These are phyloP conservation scores for Pseudogymnoascus sp. DNA, from an alignment of 2,329 filamentous ascomycete species.

Conservation along the genomic window DNA sequence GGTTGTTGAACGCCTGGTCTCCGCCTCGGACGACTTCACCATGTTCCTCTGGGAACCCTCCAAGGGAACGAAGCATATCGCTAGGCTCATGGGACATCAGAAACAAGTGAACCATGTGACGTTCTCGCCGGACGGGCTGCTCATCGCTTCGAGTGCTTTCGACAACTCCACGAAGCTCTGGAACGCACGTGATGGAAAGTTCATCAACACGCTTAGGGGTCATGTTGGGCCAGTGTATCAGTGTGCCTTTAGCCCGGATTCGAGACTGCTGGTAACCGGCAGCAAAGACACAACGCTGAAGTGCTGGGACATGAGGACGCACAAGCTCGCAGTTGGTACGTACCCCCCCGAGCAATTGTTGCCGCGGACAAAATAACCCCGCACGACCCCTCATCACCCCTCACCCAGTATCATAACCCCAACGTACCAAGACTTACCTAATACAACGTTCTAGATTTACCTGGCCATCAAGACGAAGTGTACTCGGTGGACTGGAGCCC, in stretches of 20 bases:
- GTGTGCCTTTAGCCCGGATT: conserved; percentile 86
- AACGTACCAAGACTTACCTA: background rate
- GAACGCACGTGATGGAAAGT: conserved; percentile 67
- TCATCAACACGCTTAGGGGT: conserved; percentile 78
- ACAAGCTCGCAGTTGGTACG: conserved; percentile 56
- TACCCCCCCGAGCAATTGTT: conserved; percentile 8
- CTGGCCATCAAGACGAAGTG: conserved; percentile 86
- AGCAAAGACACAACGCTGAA: conserved; percentile 92
- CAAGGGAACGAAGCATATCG: conserved; percentile 69
- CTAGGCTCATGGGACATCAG: conserved; percentile 85
- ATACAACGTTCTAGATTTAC: conserved; percentile 53
- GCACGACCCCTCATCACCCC: conserved; percentile 7
- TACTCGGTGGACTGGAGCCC: conserved; percentile 94
- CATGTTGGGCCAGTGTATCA: conserved; percentile 91
- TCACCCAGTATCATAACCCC: conserved; percentile 1
- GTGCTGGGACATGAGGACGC: conserved; percentile 83
- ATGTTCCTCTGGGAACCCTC: conserved; percentile 92
- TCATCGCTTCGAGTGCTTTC: conserved; percentile 83
- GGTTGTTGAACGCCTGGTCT: conserved; percentile 75
- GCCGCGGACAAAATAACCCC: background rate
- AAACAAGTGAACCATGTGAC: conserved; percentile 95
- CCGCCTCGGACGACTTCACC: conserved; percentile 89
- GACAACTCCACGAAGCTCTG: conserved; percentile 95
- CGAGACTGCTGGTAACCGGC: conserved; percentile 74
- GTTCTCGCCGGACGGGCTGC: conserved; percentile 80